Evolutionary conservation across 2,329 filamentous ascomycete species (phyloP).

Genomic region (Seiridium cupressi): DNA sequence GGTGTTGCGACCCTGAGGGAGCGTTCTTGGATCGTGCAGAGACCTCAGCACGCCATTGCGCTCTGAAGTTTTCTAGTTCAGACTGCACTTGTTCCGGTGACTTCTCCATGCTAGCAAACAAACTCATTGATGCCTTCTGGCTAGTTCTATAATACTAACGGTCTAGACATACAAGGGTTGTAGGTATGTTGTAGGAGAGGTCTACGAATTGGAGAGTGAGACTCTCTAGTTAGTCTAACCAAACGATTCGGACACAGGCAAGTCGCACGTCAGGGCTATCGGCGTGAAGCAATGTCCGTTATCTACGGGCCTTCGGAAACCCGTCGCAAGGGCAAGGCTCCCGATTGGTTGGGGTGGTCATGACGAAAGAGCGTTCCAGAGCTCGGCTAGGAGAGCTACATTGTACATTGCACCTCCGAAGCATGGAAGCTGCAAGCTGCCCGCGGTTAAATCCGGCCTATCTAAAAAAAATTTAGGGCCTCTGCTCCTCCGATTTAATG

Average conservation of each 20-base stretch:
- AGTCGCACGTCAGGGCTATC: background rate
- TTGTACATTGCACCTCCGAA: no score
- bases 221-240: background rate
- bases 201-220: background rate
- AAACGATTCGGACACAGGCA: background rate
- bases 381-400: background rate
- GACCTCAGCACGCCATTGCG: slow-evolving; percentile 84
- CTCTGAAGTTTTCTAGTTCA: slow-evolving; percentile 83
- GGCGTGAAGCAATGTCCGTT: background rate
- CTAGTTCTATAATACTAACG: background rate
- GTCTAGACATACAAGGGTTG: background rate
- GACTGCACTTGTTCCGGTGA: slow-evolving; percentile 44
- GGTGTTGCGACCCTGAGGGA: slow-evolving; percentile 3
- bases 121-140: background rate
- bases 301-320: background rate
- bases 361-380: background rate
- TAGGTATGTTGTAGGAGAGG: background rate
- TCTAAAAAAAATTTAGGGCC: background rate
- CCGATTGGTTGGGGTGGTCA: slow-evolving; percentile 1
- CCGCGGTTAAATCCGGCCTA: background rate
- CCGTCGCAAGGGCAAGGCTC: background rate
- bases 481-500: slow-evolving; percentile 13
- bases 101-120: slow-evolving; percentile 19
- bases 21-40: slow-evolving; percentile 34
- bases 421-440: no score